These are phyloP conservation scores for Cystobasidium slooffiae DNA, from an alignment of 1,284 basidiomycete genomes.

Conservation along the genomic window DNA sequence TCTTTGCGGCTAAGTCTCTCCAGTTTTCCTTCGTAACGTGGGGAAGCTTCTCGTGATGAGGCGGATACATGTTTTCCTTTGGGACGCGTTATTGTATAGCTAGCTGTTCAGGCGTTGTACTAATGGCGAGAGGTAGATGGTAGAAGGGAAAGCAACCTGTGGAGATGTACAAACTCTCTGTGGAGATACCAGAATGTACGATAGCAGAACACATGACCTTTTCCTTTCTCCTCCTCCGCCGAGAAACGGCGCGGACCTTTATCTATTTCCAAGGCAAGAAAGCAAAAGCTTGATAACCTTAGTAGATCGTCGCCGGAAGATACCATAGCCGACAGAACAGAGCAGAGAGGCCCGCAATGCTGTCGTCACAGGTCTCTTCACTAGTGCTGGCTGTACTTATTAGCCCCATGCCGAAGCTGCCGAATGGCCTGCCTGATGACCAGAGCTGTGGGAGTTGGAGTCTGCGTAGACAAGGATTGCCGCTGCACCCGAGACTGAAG, in stretches of 20 bases:
- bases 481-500: no score
- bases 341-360: no score
- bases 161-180: no score
- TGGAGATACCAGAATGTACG: no score
- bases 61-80: slow-evolving; percentile 3
- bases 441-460: neutral
- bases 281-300: neutral
- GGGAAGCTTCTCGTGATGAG: slow-evolving; percentile 24
- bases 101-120: no score
- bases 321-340: neutral
- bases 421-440: no score
- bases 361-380: no score
- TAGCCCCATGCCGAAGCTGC: no score
- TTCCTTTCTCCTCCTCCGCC: neutral
- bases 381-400: no score
- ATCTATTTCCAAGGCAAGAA: neutral
- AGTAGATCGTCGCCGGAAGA: neutral
- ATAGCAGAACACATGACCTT: slow-evolving; percentile 8
- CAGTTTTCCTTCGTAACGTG: slow-evolving; percentile 57
- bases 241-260: neutral
- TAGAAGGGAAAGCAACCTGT: no score
- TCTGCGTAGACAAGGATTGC: neutral
- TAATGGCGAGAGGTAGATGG: no score
- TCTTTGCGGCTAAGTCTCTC: slow-evolving; percentile 63
- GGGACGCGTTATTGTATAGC: no score